These are phyloP conservation scores for Vanrija sp. DNA, from an alignment of 1,284 basidiomycete species.

Conservation along the genomic window DNA sequence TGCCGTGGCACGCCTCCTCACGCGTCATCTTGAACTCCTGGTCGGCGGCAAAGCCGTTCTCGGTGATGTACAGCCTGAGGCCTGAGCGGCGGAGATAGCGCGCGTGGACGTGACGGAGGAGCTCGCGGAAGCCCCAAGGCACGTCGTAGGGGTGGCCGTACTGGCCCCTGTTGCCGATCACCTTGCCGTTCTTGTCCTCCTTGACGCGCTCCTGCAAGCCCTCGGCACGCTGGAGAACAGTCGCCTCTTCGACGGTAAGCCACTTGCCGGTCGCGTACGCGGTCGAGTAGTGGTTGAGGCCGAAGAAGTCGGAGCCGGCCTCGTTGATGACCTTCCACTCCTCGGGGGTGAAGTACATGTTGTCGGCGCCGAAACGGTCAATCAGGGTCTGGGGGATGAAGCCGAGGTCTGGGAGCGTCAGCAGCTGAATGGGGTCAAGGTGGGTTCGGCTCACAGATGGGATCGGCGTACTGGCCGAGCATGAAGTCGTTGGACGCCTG, in stretches of 20 bases:
- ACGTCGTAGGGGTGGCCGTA: conserved; percentile 29
- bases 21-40: conserved; percentile 5
- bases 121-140: conserved; percentile 18
- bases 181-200: conserved; percentile 22
- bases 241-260: too few species aligned
- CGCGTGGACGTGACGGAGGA: conserved; percentile 12
- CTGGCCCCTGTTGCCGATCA: conserved; percentile 25
- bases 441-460: conserved; percentile 19
- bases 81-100: not conserved
- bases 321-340: conserved; percentile 18
- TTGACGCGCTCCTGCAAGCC: conserved; percentile 14
- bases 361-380: conserved; percentile 5
- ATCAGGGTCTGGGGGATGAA: conserved; percentile 4
- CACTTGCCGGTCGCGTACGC: conserved; percentile 18
- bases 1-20: conserved; percentile 15
- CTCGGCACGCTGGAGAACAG: too few species aligned
- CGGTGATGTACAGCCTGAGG: conserved; percentile 23
- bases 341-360: conserved; percentile 9
- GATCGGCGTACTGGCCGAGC: conserved; percentile 28
- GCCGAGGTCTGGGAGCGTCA: not conserved
- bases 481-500: conserved; percentile 11
- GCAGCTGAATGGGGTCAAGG: not conserved
- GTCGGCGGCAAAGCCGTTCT: conserved; percentile 5
- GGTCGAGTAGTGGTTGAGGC: conserved; percentile 29
- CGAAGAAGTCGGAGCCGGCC: conserved; percentile 22